These are phyloP conservation scores for Mesembryanthemum crystallinum DNA, from an alignment of 148 eudicot genomes.

Conservation along the genomic window DNA sequence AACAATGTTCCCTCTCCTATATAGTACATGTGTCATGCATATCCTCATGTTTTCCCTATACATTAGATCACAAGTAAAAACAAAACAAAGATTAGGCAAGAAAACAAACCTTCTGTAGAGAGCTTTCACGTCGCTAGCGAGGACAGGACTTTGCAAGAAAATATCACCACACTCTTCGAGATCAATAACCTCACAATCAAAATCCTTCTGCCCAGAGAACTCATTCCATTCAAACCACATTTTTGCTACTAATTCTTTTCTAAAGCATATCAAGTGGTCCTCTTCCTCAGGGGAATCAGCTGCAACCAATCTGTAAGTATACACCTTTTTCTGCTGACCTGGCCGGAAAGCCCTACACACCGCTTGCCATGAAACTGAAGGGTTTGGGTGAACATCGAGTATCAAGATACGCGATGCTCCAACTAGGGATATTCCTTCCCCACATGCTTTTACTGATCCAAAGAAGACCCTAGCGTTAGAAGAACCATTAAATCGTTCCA, in stretches of 20 bases:
- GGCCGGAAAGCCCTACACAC: constrained; percentile 92
- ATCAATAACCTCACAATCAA: constrained; percentile 51
- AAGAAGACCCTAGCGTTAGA: constrained; percentile 66
- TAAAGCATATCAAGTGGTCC: constrained; percentile 70
- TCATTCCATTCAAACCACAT: constrained; percentile 96
- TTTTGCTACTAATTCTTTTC: constrained; percentile 76
- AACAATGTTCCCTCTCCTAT: no score
- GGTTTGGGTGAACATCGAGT: constrained; percentile 77
- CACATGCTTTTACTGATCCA: constrained; percentile 92
- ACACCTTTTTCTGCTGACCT: constrained; percentile 77
- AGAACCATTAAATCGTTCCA: constrained; percentile 71
- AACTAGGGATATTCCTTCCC: constrained; percentile 90
- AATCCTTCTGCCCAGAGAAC: constrained; percentile 35
- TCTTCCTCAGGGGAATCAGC: constrained; percentile 78
- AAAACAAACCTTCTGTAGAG: constrained; percentile 54
- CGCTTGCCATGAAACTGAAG: constrained; percentile 95
- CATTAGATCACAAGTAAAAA: not conserved
- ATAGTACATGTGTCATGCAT: no score
- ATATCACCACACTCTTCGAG: constrained; percentile 49
- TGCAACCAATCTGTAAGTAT: constrained; percentile 68
- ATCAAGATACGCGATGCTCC: constrained; percentile 89
- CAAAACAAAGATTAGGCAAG: not conserved
- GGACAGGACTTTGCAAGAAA: constrained; percentile 53
- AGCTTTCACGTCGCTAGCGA: constrained; percentile 53
- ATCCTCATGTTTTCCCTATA: no score